Percentiles rank a stretch among this genome's conserved stretches.
Conservation (phyloP, 306 rosid species). For the Trifolium pratense region DNA sequence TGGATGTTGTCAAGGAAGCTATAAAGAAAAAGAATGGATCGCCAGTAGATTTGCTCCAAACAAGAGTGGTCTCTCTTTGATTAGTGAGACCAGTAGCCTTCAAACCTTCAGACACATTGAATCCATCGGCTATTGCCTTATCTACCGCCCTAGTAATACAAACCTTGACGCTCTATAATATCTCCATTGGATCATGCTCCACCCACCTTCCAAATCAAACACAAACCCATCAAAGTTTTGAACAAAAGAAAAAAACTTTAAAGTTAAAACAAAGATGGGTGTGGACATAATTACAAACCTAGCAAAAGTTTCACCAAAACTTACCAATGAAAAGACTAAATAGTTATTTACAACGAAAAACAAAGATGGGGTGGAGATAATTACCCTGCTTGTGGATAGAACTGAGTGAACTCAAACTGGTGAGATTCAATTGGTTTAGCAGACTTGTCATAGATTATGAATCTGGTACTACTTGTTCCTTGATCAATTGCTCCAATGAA, state of each 20-base stretch:
- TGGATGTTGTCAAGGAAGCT: no score
- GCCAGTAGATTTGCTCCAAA: constrained; percentile 97
- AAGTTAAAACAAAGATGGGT: constrained; percentile 3
- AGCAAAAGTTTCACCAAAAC: neutral
- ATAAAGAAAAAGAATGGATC: no score
- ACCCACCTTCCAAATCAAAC: constrained; percentile 65
- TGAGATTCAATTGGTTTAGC: constrained; percentile 65
- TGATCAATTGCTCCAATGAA: constrained; percentile 81
- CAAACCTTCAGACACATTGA: no score
- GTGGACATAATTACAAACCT: neutral
- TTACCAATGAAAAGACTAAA: no score
- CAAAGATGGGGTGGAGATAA: neutral
- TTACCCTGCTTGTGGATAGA: constrained; percentile 85
- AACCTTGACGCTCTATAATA: no score
- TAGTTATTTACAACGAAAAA: neutral
- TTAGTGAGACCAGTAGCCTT: constrained; percentile 85
- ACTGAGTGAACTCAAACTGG: constrained; percentile 91
- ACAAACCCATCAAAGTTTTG: neutral
- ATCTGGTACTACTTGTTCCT: constrained; percentile 89
- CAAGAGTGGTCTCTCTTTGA: constrained; percentile 74
- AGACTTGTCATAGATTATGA: constrained; percentile 65
- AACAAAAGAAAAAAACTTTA: neutral
- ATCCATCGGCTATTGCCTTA: no score
- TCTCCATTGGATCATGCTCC: no score
- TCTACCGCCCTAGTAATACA: no score